Conservation (phyloP, 202 grass and related monocot genomes). For the Eragrostis tef region DNA sequence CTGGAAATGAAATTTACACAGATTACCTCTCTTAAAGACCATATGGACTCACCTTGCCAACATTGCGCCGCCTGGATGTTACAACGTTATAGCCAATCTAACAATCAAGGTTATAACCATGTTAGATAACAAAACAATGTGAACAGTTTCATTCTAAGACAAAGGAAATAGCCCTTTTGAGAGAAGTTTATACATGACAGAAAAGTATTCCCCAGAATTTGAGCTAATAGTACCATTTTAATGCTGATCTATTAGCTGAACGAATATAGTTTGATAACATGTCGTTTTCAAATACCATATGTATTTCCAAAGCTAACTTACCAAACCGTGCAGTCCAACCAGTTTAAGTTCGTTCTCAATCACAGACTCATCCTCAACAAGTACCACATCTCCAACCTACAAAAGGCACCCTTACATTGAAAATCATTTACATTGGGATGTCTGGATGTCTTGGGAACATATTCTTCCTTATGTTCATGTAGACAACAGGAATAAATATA, state of each 20-base stretch:
- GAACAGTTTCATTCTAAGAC: conserved; percentile 16
- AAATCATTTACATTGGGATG: conserved; percentile 5
- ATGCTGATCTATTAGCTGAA: conserved; percentile 22
- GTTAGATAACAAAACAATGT: conserved; percentile 8
- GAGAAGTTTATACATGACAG: not conserved
- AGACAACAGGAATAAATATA: conserved; percentile 33
- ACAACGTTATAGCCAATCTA: conserved; percentile 87
- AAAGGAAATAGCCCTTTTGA: not conserved
- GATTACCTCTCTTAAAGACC: conserved; percentile 45
- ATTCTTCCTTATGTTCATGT: conserved; percentile 18
- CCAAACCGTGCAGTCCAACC: conserved; percentile 72
- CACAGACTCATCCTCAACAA: conserved; percentile 88
- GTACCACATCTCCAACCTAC: conserved; percentile 94
- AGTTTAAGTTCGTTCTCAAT: conserved; percentile 74
- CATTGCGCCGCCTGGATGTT: conserved; percentile 67
- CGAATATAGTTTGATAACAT: not conserved
- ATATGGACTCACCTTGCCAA: conserved; percentile 77
- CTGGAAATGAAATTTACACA: conserved; percentile 31
- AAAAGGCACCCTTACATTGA: conserved; percentile 41
- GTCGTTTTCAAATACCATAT: not conserved
- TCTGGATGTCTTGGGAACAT: not conserved
- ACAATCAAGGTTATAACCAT: conserved; percentile 15
- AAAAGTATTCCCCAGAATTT: not conserved
- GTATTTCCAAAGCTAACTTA: conserved; percentile 47
- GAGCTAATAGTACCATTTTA: not conserved